These are phyloP conservation scores for Lithocarpus polystachyus DNA, from an alignment of 306 rosid genomes.

Conservation along the genomic window DNA sequence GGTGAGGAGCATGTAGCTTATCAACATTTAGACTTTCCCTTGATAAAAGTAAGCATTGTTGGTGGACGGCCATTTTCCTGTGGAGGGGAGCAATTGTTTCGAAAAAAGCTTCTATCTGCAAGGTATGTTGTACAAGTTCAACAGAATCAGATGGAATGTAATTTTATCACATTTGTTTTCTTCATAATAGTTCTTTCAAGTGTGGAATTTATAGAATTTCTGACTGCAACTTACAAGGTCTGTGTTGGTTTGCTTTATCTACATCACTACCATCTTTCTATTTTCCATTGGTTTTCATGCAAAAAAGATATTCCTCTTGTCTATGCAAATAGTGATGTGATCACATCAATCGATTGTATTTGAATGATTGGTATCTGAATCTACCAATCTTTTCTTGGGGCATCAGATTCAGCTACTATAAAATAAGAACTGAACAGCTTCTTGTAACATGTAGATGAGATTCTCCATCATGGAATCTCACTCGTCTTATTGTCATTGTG, in stretches of 20 bases:
- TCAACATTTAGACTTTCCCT: constrained; percentile 64
- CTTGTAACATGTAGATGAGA: constrained; percentile 13
- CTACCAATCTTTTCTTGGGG: constrained; percentile 2
- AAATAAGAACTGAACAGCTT: constrained; percentile 19
- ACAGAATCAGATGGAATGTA: neutral
- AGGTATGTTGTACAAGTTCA: constrained; percentile 48
- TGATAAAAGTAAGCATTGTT: constrained; percentile 64
- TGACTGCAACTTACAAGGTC: neutral
- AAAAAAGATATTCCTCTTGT: neutral
- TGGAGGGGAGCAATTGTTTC: constrained; percentile 64
- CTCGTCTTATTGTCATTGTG: constrained; percentile 10
- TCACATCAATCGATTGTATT: neutral
- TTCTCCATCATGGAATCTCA: constrained; percentile 10
- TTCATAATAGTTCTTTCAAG: neutral
- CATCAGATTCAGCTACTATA: neutral
- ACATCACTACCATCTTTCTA: neutral
- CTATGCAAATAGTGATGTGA: neutral
- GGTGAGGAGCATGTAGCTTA: constrained; percentile 82
- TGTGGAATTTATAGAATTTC: neutral
- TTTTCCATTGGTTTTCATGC: neutral
- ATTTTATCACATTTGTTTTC: neutral
- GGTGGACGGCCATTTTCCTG: constrained; percentile 92
- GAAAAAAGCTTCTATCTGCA: constrained; percentile 62
- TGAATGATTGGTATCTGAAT: neutral
- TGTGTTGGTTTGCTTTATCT: neutral